phyloP scores from a whole-genome alignment of 2,329 filamentous ascomycete species.

The Fusarium euwallaceae region DNA sequence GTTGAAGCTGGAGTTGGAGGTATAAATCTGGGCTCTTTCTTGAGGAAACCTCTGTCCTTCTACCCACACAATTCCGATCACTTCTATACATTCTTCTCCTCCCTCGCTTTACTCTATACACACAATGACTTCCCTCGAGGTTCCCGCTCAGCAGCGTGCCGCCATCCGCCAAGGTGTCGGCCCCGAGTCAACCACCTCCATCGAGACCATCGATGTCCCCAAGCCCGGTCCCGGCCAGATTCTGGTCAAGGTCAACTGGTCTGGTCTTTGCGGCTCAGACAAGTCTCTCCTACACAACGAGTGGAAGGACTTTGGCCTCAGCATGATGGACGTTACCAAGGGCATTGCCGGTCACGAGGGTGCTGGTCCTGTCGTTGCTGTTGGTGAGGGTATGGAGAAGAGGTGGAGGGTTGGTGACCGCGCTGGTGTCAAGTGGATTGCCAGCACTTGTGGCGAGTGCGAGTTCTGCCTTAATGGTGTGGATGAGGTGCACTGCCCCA shows the following conservation, averaged over 20 bases:
- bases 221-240: slow-evolving; percentile 40
- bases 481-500: slow-evolving; percentile 83
- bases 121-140: slow-evolving; percentile 26
- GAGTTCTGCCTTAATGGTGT: slow-evolving; percentile 78
- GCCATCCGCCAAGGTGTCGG: slow-evolving; percentile 42
- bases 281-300: slow-evolving; percentile 44
- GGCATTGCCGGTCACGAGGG: slow-evolving; percentile 78
- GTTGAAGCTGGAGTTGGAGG: neutral
- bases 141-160: slow-evolving; percentile 38
- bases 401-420: slow-evolving; percentile 80
- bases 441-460: slow-evolving; percentile 84
- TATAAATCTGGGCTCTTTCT: neutral
- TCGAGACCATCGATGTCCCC: slow-evolving; percentile 36
- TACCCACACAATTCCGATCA: neutral
- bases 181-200: slow-evolving; percentile 18
- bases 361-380: slow-evolving; percentile 84
- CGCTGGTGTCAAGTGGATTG: slow-evolving; percentile 90
- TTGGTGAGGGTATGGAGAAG: slow-evolving; percentile 79
- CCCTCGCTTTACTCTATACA: neutral
- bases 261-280: slow-evolving; percentile 44
- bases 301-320: slow-evolving; percentile 40
- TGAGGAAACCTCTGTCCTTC: accelerated
- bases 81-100: neutral
- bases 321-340: slow-evolving; percentile 28
- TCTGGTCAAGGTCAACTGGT: slow-evolving; percentile 43